Evolutionary conservation across 2,329 filamentous ascomycete genomes (phyloP).

Genomic region (Coniochaeta sp.): DNA sequence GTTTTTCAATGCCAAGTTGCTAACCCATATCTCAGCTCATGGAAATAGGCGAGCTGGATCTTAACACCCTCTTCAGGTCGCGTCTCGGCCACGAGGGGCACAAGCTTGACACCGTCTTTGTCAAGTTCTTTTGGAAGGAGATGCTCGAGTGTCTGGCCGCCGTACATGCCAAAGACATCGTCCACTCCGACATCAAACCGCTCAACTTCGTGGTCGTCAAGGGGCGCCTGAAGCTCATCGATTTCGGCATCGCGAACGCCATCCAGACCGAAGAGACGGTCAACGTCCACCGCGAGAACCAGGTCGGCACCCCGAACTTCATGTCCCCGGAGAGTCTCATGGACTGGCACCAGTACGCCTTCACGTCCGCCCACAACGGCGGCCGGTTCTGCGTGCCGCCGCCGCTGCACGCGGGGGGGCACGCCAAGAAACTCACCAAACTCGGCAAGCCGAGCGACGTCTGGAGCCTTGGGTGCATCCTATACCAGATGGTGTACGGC

Average conservation of each 20-base stretch:
- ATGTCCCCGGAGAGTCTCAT: conserved; percentile 95
- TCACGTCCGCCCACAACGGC: conserved; percentile 30
- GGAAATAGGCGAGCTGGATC: conserved; percentile 93
- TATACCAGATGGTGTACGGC: conserved; percentile 99
- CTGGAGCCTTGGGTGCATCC: conserved; percentile 92
- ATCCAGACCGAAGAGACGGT: conserved; percentile 94
- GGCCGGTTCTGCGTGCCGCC: conserved; percentile 26
- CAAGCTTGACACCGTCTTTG: conserved; percentile 79
- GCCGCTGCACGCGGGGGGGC: conserved; percentile 20
- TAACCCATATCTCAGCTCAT: conserved; percentile 56
- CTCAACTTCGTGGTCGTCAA: conserved; percentile 94
- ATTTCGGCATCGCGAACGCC: conserved; percentile 97
- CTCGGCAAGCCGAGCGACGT: conserved; percentile 93
- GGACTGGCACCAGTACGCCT: conserved; percentile 60
- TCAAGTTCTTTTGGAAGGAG: conserved; percentile 98
- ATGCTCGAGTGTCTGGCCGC: conserved; percentile 94
- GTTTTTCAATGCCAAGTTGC: not conserved
- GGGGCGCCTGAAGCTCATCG: conserved; percentile 88
- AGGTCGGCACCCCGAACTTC: conserved; percentile 95
- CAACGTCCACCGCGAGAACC: conserved; percentile 92
- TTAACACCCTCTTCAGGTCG: conserved; percentile 75
- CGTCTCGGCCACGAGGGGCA: conserved; percentile 65
- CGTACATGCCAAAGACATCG: conserved; percentile 84
- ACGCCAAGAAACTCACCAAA: conserved; percentile 61
- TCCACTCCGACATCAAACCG: conserved; percentile 94